Percentiles rank a stretch among this genome's conserved stretches.
Evolutionary conservation across 1,139 yeast species (phyloP).

Genomic region (Nakaseomyces uthaithaninus): DNA sequence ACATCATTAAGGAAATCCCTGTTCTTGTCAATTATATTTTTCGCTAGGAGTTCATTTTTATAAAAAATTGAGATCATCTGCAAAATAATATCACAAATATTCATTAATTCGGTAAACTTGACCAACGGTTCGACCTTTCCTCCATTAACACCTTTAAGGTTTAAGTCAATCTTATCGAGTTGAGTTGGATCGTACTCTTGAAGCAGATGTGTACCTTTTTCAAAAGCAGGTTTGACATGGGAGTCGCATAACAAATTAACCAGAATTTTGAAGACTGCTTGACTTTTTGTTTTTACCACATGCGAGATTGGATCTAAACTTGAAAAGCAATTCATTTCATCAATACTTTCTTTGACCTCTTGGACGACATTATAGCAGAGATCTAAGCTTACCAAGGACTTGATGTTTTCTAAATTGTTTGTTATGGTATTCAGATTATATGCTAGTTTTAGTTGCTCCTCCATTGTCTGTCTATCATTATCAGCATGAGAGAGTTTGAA

Average conservation of each 20-base stretch:
- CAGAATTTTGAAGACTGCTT: slow-evolving; percentile 54
- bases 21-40: slow-evolving; percentile 56
- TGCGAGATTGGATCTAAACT: slow-evolving; percentile 19
- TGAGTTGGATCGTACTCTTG: slow-evolving; percentile 63
- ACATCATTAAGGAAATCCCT: slow-evolving; percentile 74
- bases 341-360: slow-evolving; percentile 38
- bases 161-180: slow-evolving; percentile 28
- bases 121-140: slow-evolving; percentile 68
- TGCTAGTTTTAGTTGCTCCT: slow-evolving; percentile 43
- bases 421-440: slow-evolving; percentile 46
- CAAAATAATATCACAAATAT: slow-evolving; percentile 83
- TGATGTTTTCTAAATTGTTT: slow-evolving; percentile 38
- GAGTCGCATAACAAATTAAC: slow-evolving; percentile 57
- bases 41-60: slow-evolving; percentile 67
- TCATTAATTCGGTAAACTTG: slow-evolving; percentile 80
- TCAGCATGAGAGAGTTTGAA: slow-evolving; percentile 41
- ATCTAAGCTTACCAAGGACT: slow-evolving; percentile 40
- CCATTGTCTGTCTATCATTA: slow-evolving; percentile 29
- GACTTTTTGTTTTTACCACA: slow-evolving; percentile 37
- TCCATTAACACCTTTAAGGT: slow-evolving; percentile 16
- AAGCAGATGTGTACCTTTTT: slow-evolving; percentile 63
- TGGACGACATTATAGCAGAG: slow-evolving; percentile 39
- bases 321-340: slow-evolving; percentile 32
- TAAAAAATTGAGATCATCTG: slow-evolving; percentile 91
- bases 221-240: slow-evolving; percentile 77